Percentiles rank a stretch among this genome's conserved stretches.
phyloP scores from a whole-genome alignment of 805 yeast species.

The Candida gorgasii region DNA sequence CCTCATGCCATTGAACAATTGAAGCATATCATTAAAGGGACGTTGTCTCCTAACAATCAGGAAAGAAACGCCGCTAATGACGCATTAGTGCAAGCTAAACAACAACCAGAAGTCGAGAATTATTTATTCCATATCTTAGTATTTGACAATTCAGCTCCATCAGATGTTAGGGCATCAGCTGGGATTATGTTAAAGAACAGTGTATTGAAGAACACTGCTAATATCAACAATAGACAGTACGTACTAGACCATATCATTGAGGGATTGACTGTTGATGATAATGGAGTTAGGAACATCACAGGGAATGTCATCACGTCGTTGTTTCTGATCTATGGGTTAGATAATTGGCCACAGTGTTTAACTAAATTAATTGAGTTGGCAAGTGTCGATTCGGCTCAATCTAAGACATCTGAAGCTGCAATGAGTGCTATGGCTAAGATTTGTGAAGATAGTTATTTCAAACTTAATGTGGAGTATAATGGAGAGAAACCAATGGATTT shows the following conservation, averaged over 20 bases:
- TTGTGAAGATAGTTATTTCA: slow-evolving; percentile 79
- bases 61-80: slow-evolving; percentile 69
- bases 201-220: slow-evolving; percentile 41
- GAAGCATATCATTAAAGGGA: slow-evolving; percentile 64
- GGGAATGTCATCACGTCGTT: slow-evolving; percentile 88
- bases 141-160: slow-evolving; percentile 44
- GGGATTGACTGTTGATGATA: slow-evolving; percentile 57
- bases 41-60: slow-evolving; percentile 58
- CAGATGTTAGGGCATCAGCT: slow-evolving; percentile 79
- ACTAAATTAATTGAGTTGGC: slow-evolving; percentile 67
- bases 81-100: slow-evolving; percentile 67
- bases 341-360: slow-evolving; percentile 73
- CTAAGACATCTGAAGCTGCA: slow-evolving; percentile 61
- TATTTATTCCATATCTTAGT: slow-evolving; percentile 74
- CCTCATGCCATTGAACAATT: slow-evolving; percentile 62
- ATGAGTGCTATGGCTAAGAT: slow-evolving; percentile 80
- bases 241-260: slow-evolving; percentile 45
- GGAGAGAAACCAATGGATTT: slow-evolving; percentile 68
- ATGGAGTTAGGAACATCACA: slow-evolving; percentile 80
- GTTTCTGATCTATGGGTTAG: slow-evolving; percentile 66
- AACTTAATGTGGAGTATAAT: slow-evolving; percentile 63
- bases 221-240: slow-evolving; percentile 27
- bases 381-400: slow-evolving; percentile 21
- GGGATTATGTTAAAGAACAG: slow-evolving; percentile 84
- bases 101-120: slow-evolving; percentile 76